Evolutionary conservation across 2,329 filamentous ascomycete genomes (phyloP).

Genomic region (Fonsecaea nubica): DNA sequence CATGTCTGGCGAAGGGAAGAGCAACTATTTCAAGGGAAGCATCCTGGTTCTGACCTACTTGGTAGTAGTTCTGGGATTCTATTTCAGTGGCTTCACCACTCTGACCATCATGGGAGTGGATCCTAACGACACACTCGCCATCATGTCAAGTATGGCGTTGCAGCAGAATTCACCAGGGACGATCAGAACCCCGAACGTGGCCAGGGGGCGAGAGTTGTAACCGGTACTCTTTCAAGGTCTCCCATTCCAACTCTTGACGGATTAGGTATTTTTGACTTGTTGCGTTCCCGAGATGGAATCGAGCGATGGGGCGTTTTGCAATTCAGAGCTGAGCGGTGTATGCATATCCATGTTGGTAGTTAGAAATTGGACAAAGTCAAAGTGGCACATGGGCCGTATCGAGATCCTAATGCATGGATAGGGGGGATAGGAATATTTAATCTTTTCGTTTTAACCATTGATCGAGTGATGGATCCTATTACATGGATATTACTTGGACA

Average conservation of each 20-base stretch:
- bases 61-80: constrained; percentile 91
- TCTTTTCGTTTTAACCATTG: not conserved
- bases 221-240: not conserved
- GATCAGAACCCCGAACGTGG: not conserved
- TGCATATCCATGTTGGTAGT: not conserved
- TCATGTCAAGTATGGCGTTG: constrained; percentile 34
- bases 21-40: constrained; percentile 99
- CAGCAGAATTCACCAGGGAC: constrained; percentile 22
- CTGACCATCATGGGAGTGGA: constrained; percentile 57
- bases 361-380: constrained; percentile 1
- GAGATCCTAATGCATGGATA: not conserved
- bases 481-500: too few relatives aligned
- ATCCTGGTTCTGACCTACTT: constrained; percentile 92
- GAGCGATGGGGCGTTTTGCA: not conserved
- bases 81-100: constrained; percentile 73
- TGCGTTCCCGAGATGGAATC: not conserved
- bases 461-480: too few relatives aligned
- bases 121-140: constrained; percentile 55
- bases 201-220: constrained; percentile 28
- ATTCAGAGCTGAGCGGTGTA: not conserved
- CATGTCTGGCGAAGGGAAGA: constrained; percentile 98
- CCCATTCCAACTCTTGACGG: not conserved
- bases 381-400: too few relatives aligned
- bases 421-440: not conserved
- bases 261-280: not conserved